Evolutionary conservation across 2,329 filamentous ascomycete species (phyloP), one percentile per base, ranked within the genome.

Genomic region (Pseudovirgaria hyperparasitica): DNA sequence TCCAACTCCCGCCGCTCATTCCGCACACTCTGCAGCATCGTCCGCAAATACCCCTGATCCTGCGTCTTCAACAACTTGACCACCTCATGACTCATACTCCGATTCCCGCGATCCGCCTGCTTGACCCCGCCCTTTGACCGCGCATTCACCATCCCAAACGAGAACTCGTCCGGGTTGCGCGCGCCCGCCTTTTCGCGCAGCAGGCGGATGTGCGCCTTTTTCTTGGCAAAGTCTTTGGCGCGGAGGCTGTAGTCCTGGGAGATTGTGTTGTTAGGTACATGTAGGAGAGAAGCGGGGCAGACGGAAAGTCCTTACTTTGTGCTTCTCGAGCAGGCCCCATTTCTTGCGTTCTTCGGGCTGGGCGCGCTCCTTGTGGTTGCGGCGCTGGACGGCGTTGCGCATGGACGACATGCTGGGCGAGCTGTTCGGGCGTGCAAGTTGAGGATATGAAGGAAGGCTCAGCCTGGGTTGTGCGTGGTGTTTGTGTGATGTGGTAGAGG

Each of bases 311-410:
- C 39, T 47, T n/a, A 77, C 76, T 63, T 94, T 94, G 67, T 90
- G 81, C 62, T 98, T 96, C 56, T 96, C 90, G 35, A 96, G 75
- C 13, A 96, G 70, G 38, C 90, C 90, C 58, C 85, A 84, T 62
- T 82, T 82, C 39, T 76, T 64, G 28, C 90, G 82, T 50, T 86
- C 81, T 37, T 72, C 57, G 21, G 86, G 81, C 55, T 96, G 90
- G 19, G 82, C 81, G 43, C 90, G 78, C 66, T 96, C 90, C 42
- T 77, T 72, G 58, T 96, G 87, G 41, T 84, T 78, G 48, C 84
- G 82, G 57, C 82, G 72, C 42, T 84, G 72, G 34, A 55, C 49
- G 39, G 49, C 48, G 43, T 54, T 54, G 14, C 35, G 28, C 30
- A 36, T 34, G 20, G 32, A 36, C 14, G 28, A 34, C 31, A 36